A percentile compares a stretch with the other conserved stretches of the same genome.
Conservation (phyloP, 768 basidiomycete genomes). For the Ephemerocybe angulata region DNA sequence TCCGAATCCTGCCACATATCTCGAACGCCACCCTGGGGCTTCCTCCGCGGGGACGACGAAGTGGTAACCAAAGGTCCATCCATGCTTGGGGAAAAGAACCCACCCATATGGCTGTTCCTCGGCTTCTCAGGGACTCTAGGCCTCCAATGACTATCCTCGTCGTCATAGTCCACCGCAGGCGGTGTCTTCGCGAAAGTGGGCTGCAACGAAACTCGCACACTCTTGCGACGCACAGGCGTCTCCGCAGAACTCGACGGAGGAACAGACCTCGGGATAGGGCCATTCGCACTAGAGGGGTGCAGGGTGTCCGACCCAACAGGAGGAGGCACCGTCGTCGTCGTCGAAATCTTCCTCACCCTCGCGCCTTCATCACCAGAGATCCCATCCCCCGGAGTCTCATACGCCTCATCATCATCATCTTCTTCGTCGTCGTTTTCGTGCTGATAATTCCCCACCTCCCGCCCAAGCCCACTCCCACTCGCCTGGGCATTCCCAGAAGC, state of each 20-base stretch:
- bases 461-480: neutral
- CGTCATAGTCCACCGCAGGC: conserved; percentile 57
- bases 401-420: neutral
- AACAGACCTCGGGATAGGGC: neutral
- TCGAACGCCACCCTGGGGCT: neutral
- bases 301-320: neutral
- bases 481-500: neutral
- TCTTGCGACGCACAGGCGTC: conserved; percentile 49
- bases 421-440: neutral
- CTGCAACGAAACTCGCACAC: conserved; percentile 72
- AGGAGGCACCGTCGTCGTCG: neutral
- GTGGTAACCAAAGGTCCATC: neutral
- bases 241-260: neutral
- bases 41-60: neutral
- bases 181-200: conserved; percentile 76
- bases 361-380: neutral
- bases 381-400: neutral
- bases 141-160: conserved; percentile 27
- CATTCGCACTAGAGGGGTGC: neutral
- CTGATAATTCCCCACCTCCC: neutral
- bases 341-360: neutral
- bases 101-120: conserved; percentile 6
- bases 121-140: conserved; percentile 15
- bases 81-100: neutral
- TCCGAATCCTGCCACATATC: conserved; percentile 68